Evolutionary conservation across 257 asterid species (phyloP), one percentile per base, ranked within the genome.

Genomic region (Lycium ferocissimum): DNA sequence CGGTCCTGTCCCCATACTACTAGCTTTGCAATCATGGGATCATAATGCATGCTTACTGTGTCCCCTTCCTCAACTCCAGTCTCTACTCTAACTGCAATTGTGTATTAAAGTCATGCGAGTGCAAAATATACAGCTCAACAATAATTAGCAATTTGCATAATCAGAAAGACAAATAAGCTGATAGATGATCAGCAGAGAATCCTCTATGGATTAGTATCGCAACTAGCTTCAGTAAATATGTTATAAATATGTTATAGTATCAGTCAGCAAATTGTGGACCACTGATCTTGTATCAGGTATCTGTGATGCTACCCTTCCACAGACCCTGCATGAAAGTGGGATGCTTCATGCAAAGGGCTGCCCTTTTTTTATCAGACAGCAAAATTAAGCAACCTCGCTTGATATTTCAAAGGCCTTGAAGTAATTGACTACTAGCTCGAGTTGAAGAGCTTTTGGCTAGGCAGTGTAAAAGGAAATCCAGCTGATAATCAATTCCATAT

Each of bases 11-110:
- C 99, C 98, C 98, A 93, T 43, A 95, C 99, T 43, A 97, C 98
- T 83, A 97, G 99, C 89, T 97, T 97, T 78, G 99, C 98, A 87
- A 97, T 97, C 98, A 97, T 97, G 75, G 99, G 99, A 89, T 97
- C 99, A 38, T 97, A 97, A 92, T 97, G 99, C 98, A 97, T 93
- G 90, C 98, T 95, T 84, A 97, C 99, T 8, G 92, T 84, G 90
- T 95, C 98, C 90, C 98, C 98, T 89, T 95, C 98, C 89, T 90
- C 95, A 53, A 97, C 99, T 82, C 98, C 99, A 71, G 99, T 97
- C 92, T 97, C 99, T 78, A 97, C 98, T 89, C 99, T 90, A 72
- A 95, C 99, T 97, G 96, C 78, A 85, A 76, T 87, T 66, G 61
- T 84, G 83, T 86, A 89, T 85, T 61, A 61, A 87, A 65, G 88